Evolutionary conservation across 805 yeast species (phyloP).

Genomic region (Schwanniomyces vanrijiae): DNA sequence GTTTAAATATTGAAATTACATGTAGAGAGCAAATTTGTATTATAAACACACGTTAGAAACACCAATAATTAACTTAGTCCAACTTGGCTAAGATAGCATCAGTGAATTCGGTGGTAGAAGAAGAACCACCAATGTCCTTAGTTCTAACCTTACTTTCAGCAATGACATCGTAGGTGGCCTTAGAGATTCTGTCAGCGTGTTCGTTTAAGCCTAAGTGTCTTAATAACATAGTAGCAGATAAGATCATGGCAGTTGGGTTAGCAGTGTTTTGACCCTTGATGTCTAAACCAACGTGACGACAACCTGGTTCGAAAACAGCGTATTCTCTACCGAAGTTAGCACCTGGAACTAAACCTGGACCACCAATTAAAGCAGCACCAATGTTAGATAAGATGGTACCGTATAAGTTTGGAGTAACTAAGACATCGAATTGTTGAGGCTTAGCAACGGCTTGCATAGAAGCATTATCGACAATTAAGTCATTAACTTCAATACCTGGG

Average conservation of each 20-base stretch:
- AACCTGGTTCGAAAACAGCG: slow-evolving; percentile 99
- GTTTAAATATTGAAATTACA: background rate
- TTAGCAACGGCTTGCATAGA: slow-evolving; percentile 98
- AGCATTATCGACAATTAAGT: slow-evolving; percentile 97
- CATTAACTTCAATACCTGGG: slow-evolving; percentile 79
- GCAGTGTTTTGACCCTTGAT: slow-evolving; percentile 93
- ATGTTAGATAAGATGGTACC: slow-evolving; percentile 97
- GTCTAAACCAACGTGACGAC: slow-evolving; percentile 98
- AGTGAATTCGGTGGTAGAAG: slow-evolving; percentile 92
- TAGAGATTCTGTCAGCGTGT: slow-evolving; percentile 81
- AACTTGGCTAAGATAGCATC: slow-evolving; percentile 81
- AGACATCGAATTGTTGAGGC: slow-evolving; percentile 97
- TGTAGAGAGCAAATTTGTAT: background rate
- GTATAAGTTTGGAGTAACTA: slow-evolving; percentile 97
- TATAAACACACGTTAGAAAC: background rate
- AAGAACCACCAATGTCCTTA: slow-evolving; percentile 86
- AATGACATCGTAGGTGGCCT: slow-evolving; percentile 86
- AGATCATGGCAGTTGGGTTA: slow-evolving; percentile 96
- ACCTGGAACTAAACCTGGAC: slow-evolving; percentile 98
- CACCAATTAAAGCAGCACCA: slow-evolving; percentile 96
- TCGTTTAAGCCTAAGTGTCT: slow-evolving; percentile 90
- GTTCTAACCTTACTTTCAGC: slow-evolving; percentile 87
- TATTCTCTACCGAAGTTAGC: slow-evolving; percentile 97
- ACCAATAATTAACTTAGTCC: slow-evolving; percentile 20
- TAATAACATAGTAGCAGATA: slow-evolving; percentile 87